Conservation (phyloP, 768 basidiomycete species). For the Neoboletus magnificus region DNA sequence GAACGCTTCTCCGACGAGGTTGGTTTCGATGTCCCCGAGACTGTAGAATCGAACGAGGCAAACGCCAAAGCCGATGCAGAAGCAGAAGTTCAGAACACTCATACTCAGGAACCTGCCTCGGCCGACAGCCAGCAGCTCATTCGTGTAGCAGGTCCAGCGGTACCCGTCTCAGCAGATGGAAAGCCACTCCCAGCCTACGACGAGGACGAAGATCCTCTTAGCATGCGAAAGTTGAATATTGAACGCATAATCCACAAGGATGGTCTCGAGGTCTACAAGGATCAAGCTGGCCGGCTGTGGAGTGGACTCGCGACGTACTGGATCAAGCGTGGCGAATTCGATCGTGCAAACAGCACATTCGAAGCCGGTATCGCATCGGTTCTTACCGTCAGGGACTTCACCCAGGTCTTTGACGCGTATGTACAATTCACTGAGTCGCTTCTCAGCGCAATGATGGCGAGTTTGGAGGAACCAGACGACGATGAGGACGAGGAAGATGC, state of each 20-base stretch:
- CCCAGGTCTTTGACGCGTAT: slow-evolving; percentile 96
- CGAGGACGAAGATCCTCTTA: slow-evolving; percentile 81
- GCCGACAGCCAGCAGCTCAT: slow-evolving; percentile 61
- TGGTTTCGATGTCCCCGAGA: slow-evolving; percentile 81
- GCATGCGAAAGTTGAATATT: slow-evolving; percentile 71
- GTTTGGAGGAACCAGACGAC: slow-evolving; percentile 73
- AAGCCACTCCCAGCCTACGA: slow-evolving; percentile 55
- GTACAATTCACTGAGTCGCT: slow-evolving; percentile 90
- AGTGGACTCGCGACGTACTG: slow-evolving; percentile 96
- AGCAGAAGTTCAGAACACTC: slow-evolving; percentile 33
- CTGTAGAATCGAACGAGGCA: slow-evolving; percentile 51
- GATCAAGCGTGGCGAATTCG: slow-evolving; percentile 97
- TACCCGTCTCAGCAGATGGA: slow-evolving; percentile 49
- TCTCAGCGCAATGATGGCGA: slow-evolving; percentile 86
- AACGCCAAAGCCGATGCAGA: slow-evolving; percentile 48
- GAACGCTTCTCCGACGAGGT: slow-evolving; percentile 91
- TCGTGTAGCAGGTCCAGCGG: slow-evolving; percentile 65
- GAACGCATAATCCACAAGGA: slow-evolving; percentile 82
- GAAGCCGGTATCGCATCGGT: slow-evolving; percentile 82
- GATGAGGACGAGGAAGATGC: slow-evolving; percentile 74
- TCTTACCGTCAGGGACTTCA: slow-evolving; percentile 93
- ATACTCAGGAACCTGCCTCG: slow-evolving; percentile 40
- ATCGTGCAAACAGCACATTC: slow-evolving; percentile 82
- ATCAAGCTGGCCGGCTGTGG: slow-evolving; percentile 96
- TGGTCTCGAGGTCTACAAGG: slow-evolving; percentile 86